Base-by-base conservation (phyloP, 805 yeast species). In the Starmerella bombi region DNA sequence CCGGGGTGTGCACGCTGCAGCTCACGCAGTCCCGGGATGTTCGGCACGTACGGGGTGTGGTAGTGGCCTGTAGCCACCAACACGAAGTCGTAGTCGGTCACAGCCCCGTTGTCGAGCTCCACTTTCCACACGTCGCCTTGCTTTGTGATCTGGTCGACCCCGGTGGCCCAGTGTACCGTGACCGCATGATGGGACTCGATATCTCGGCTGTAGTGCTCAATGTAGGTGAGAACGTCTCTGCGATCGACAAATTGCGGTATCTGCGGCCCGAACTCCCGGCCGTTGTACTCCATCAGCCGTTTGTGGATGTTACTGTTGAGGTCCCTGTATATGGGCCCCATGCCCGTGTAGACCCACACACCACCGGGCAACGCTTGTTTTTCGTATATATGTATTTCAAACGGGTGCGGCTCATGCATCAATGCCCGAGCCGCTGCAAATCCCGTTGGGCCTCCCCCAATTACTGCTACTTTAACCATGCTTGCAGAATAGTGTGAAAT, bases 381-480 rank as follows among this genome's bases (percentile, higher is more conserved):
- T 48, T 81, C 93, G 53, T 67, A 80, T 4, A 79, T 64, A 20
- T 69, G 71, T 36, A 81, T 64, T 25, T 65, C 60, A 47, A 70
- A 69, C 2, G 44, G 44, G 49, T 77, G 4, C 3, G 40, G 28
- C 35, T 43, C 85, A 8, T 64, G 68, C 6, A 70, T 48, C 9
- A 82, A 62, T 0, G 85, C 82, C 43, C 75, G 72, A 0, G 81
- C 74, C 3, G 71, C 62, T 0, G 77, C 82, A 17, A 77, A 59
- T 0, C 88, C 93, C 33, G 73, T 67, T 0, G 91, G 86, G 0
- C 93, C 93, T 2, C 74, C 85, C 2, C 93, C 93, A 19, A 82
- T 66, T 7, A 82, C 70, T 0, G 83, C 84, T 3, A 80, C 64
- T 25, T 59, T 31, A 9, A 8, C 9, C 34, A 31, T 31, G n/a